Conservation (phyloP, 1,284 basidiomycete genomes). For the Ceratobasidium papillatum region DNA sequence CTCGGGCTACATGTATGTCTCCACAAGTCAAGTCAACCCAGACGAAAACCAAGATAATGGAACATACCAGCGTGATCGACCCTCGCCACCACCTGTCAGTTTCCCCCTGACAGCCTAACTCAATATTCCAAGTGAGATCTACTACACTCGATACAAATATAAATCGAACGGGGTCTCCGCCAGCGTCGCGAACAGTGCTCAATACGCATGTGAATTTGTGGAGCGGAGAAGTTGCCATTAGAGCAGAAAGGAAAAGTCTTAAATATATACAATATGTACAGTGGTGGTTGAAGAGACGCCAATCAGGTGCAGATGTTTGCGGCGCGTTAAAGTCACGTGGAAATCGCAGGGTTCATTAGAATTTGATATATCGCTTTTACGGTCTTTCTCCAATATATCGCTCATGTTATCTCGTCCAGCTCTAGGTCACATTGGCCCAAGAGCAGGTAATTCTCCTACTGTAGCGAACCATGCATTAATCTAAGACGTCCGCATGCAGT, state of each 20-base stretch:
- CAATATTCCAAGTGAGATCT: constrained; percentile 31
- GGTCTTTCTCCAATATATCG: neutral
- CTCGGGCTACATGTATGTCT: constrained; percentile 5
- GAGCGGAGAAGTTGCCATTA: constrained; percentile 5
- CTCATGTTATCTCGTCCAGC: neutral
- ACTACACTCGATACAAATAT: constrained; percentile 29
- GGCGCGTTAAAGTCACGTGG: constrained; percentile 16
- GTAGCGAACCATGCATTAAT: too few species aligned
- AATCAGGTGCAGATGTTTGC: neutral
- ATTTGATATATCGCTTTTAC: neutral
- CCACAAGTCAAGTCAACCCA: neutral
- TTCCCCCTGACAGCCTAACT: constrained; percentile 30
- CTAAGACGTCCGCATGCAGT: too few species aligned
- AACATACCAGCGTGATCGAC: constrained; percentile 1
- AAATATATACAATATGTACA: constrained; percentile 31
- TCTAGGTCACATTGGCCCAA: neutral
- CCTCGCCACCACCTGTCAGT: constrained; percentile 34
- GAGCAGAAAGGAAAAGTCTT: neutral
- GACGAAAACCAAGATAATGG: neutral
- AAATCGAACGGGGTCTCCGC: constrained; percentile 5
- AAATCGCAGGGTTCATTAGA: neutral
- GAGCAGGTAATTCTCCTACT: too few species aligned
- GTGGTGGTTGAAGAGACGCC: constrained; percentile 4
- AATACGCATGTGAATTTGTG: constrained; percentile 16
- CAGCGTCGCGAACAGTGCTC: neutral